Evolutionary conservation across 2,329 filamentous ascomycete genomes (phyloP), one percentile per base, ranked within the genome.

Genomic region (Ophiocordyceps camponoti-saundersi): DNA sequence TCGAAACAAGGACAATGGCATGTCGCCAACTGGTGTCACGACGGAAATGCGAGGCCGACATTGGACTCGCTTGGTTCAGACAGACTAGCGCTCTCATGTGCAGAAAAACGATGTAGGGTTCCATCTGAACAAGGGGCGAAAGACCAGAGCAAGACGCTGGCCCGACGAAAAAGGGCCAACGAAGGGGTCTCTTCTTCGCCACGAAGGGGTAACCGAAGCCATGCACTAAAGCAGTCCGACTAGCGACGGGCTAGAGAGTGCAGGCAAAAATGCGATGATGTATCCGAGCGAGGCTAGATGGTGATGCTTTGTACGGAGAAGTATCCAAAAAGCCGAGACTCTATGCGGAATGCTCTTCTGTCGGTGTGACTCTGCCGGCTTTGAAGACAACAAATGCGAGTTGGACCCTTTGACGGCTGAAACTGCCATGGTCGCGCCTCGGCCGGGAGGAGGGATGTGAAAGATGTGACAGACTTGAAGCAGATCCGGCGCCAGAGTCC

Each of bases 381-480:
- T 5, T 40, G 16, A 18, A 40, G 36, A n/a, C 36, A 6, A n/a
- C n/a, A 11, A 40, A 18, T 18, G 40, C 26, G 26, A 23, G 20
- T 23, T 42, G 20, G 42, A 18, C 16, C 42, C 23, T 30, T 30
- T 12, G 22, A 13, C 20, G 10, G 7, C 23, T 61, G 60, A 63
- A 61, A 63, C 60, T 47, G 49, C 55, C 49, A 49, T 29, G 48
- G 60, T 61, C 58, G 58, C 60, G 57, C 51, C 47, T 52, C 41
- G 55, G 60, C 62, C 57, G 54, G 13, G 57, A 61, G 55, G 54
- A 6, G 57, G 61, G 55, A 44, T 47, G 48, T 49, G 42, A 43
- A 44, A 52, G 55, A 44, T 47, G 48, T 49, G 42, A 43, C 44
- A 52, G 40, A 42, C 40, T 47, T 60, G 59, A 58, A 52, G 60